phyloP scores from a whole-genome alignment of 371 early-diverging fungal species.

The Mucor sp. region DNA sequence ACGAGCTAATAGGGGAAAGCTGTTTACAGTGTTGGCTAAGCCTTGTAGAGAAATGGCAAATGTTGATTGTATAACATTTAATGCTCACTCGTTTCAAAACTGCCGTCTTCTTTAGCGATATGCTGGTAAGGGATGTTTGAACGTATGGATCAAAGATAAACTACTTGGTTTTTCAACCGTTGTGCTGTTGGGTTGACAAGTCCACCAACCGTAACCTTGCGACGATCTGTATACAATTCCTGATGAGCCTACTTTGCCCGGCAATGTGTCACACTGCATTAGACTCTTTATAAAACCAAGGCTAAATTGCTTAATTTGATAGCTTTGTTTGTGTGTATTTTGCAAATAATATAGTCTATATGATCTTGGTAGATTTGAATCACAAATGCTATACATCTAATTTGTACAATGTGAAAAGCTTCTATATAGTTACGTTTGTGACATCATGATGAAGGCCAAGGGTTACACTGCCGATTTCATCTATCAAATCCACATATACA shows the following conservation, averaged over 20 bases:
- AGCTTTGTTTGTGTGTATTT: background rate
- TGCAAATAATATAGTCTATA: too few relatives aligned
- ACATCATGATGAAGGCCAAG: background rate
- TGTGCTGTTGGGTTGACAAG: too few relatives aligned
- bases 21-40: background rate
- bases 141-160: too few relatives aligned
- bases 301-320: background rate
- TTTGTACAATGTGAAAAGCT: background rate
- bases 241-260: too few relatives aligned
- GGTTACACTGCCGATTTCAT: background rate
- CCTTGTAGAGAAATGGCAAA: background rate
- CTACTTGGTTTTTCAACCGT: too few relatives aligned
- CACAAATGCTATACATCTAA: background rate
- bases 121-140: too few relatives aligned
- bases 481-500: background rate
- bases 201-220: too few relatives aligned
- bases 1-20: background rate
- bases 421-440: background rate
- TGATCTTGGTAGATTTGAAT: background rate
- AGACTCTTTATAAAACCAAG: too few relatives aligned
- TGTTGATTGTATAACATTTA: too few relatives aligned
- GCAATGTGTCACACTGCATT: background rate
- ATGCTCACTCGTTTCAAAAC: background rate
- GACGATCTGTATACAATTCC: too few relatives aligned
- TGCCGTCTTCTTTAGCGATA: too few relatives aligned